Percentiles rank a stretch among this genome's conserved stretches.
Conservation (phyloP, 148 eudicot species). For the Fagopyrum esculentum region DNA sequence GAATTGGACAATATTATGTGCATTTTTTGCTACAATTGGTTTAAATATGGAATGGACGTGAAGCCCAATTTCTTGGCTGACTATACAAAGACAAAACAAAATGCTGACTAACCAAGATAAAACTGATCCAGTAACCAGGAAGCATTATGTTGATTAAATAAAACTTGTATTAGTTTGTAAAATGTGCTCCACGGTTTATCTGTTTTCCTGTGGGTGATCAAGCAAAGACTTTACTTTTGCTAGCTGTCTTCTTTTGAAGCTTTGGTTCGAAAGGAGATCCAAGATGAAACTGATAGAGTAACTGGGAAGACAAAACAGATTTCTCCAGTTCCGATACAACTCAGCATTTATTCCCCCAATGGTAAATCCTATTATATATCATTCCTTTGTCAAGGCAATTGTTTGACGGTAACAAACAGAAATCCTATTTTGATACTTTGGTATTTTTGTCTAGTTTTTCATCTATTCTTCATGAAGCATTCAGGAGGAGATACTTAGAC, state of each 20-base stretch:
- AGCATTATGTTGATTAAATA: too few relatives aligned
- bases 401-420: neutral
- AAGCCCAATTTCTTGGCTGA: too few relatives aligned
- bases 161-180: too few relatives aligned
- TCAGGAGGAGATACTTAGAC: neutral
- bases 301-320: slow-evolving; percentile 50
- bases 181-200: too few relatives aligned
- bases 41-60: too few relatives aligned
- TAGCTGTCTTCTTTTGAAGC: slow-evolving; percentile 28
- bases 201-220: neutral
- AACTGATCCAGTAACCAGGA: too few relatives aligned
- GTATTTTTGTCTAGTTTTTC: neutral
- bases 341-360: slow-evolving; percentile 53
- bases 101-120: too few relatives aligned
- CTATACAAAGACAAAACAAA: too few relatives aligned
- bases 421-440: neutral
- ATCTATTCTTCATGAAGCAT: neutral
- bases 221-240: neutral
- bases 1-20: too few relatives aligned
- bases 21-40: too few relatives aligned
- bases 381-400: neutral
- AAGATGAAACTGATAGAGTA: slow-evolving; percentile 58
- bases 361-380: slow-evolving; percentile 22
- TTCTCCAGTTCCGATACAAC: slow-evolving; percentile 49
- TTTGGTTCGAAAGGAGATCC: slow-evolving; percentile 48